Evolutionary conservation across 2,329 filamentous ascomycete species (phyloP).

Genomic region (Pseudocercospora vitis): DNA sequence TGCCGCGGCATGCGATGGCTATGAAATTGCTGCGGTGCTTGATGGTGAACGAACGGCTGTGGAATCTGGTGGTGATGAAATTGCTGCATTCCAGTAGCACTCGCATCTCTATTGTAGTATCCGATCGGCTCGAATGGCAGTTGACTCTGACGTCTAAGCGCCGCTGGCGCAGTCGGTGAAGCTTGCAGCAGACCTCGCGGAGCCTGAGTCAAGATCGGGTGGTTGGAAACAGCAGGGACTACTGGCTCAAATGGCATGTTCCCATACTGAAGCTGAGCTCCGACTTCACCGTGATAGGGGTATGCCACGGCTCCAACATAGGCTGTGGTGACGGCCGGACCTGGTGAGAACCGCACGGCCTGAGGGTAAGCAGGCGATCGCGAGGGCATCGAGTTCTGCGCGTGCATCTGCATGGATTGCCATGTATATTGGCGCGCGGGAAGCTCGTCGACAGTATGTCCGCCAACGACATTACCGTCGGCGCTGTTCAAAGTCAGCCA

Average conservation of each 20-base stretch:
- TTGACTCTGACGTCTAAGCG: neutral
- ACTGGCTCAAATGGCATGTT: neutral
- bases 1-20: neutral
- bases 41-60: no score
- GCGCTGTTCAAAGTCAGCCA: constrained; percentile 12
- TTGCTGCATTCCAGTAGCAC: neutral
- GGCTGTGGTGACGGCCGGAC: neutral
- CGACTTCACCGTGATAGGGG: neutral
- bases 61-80: neutral
- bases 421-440: constrained; percentile 7
- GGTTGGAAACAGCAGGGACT: neutral
- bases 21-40: neutral
- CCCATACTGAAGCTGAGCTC: neutral
- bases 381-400: neutral
- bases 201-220: neutral
- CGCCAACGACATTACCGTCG: constrained; percentile 25
- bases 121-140: constrained; percentile 1
- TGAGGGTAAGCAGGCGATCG: neutral
- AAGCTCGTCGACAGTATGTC: constrained; percentile 19
- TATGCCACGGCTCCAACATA: neutral
- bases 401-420: neutral
- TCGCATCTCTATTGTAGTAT: neutral
- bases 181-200: neutral
- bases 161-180: constrained; percentile 1
- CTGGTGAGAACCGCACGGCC: neutral